Evolutionary conservation across 2,329 filamentous ascomycete genomes (phyloP).

Genomic region (Penicillium sumatraense): DNA sequence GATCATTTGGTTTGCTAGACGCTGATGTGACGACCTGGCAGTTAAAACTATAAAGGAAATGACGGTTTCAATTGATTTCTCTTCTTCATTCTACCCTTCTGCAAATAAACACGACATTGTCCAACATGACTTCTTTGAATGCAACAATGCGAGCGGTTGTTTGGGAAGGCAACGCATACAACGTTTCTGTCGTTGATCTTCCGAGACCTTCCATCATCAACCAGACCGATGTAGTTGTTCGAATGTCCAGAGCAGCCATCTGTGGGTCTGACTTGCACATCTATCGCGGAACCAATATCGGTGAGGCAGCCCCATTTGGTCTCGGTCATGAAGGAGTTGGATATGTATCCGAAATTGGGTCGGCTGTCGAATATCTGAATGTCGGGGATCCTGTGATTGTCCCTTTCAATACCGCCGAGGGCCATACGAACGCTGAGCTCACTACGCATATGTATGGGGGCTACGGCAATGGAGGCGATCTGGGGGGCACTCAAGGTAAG

Average conservation of each 20-base stretch:
- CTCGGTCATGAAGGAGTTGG: constrained; percentile 29
- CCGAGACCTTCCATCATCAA: constrained; percentile 26
- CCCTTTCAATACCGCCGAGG: constrained; percentile 1
- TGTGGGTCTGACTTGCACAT: constrained; percentile 44
- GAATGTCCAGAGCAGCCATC: constrained; percentile 39
- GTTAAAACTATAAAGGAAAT: too few species aligned
- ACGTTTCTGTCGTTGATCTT: constrained; percentile 29
- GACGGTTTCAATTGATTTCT: too few species aligned
- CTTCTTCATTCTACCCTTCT: too few species aligned
- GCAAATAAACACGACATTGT: too few species aligned
- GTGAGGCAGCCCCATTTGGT: constrained; percentile 21
- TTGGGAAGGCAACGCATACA: constrained; percentile 31
- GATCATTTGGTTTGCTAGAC: too few species aligned
- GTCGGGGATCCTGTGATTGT: constrained; percentile 30
- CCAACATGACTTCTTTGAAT: neutral
- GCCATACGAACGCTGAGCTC: too few species aligned
- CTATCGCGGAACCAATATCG: constrained; percentile 34
- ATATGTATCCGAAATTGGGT: constrained; percentile 21
- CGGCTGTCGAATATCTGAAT: constrained; percentile 12
- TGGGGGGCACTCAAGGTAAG: neutral
- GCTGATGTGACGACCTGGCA: too few species aligned
- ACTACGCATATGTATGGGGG: too few species aligned
- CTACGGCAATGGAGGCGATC: neutral
- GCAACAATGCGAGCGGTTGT: constrained; percentile 36
- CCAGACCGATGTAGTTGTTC: constrained; percentile 41